These are phyloP conservation scores for Larix kaempferi DNA, from an alignment of 75 land plant species.

Conservation along the genomic window DNA sequence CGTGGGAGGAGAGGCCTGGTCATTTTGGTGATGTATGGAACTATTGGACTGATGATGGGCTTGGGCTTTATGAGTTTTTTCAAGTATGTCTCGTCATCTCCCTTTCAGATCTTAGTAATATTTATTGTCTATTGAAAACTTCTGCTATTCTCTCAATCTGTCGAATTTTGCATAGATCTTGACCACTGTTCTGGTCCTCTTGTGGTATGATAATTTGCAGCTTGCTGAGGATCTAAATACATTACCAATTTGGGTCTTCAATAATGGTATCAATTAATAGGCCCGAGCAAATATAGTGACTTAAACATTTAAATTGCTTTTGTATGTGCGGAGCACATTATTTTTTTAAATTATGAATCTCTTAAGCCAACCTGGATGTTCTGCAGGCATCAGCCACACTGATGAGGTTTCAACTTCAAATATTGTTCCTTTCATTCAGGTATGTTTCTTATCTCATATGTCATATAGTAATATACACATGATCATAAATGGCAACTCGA, in stretches of 20 bases:
- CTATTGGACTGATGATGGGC: slow-evolving; percentile 99
- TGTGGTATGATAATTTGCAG: slow-evolving; percentile 30
- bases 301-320: not conserved
- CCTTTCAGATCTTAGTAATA: not conserved
- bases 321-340: not conserved
- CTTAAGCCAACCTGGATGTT: not conserved
- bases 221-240: slow-evolving; percentile 90
- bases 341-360: slow-evolving; percentile 3
- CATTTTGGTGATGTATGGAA: slow-evolving; percentile 98
- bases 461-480: not conserved
- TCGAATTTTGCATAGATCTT: not conserved
- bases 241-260: slow-evolving; percentile 86
- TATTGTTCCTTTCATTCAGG: slow-evolving; percentile 78
- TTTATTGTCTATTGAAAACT: not conserved
- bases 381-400: slow-evolving; percentile 76
- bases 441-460: slow-evolving; percentile 14
- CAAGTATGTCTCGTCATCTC: slow-evolving; percentile 43
- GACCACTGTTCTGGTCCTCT: not conserved
- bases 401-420: slow-evolving; percentile 62
- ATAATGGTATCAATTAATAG: slow-evolving; percentile 58
- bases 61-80: slow-evolving; percentile 88
- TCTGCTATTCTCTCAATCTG: not conserved
- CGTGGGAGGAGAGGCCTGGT: slow-evolving; percentile 96
- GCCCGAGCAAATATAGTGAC: not conserved
- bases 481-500: not conserved